Base-by-base conservation (phyloP, 2,329 filamentous ascomycete genomes). In the Dactylellina parvicollis region DNA sequence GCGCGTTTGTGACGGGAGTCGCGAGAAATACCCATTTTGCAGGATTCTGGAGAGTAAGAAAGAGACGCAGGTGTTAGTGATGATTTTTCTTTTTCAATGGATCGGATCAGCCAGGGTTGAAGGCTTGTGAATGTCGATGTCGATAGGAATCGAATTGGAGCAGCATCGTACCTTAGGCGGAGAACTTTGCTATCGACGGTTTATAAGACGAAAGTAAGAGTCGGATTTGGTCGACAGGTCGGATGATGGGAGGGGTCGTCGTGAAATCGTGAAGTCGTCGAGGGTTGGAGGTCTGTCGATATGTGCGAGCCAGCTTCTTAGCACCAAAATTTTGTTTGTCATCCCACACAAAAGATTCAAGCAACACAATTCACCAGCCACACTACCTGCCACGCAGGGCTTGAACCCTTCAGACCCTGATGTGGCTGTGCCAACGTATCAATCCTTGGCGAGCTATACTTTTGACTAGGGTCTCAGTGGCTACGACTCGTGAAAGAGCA, bases 1-100 rank as follows among this genome's bases (percentile, higher is more conserved):
- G 92, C 93, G 87, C 95, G 93, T 91, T 99, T 99, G 90, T 99
- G 95, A 87, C 95, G 92, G 84, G 92, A 96, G 87, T 98, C 94
- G 87, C 95, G 92, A 86, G 94, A 97, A 87, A 99, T 98, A 99
- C 95, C 91, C 91, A 94, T 94, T 16, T 65, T 73, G 54, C 22
- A 86, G 89, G 85, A 86, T 86, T 86, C 86, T 86, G 89, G 83
- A 78, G 80, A 78, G 65, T 74, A 67, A 64, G 73, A 69, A 78
- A 73, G 71, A 75, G 30, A 71, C n/a, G n/a, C 52, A 76, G 74
- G 78, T 78, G 79, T 78, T 76, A 70, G 65, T 72, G 18, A 26
- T 26, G 16, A 34, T 22, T 24, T 42, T 40, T 24, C n/a, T 32
- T 52, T 47, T 7, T 47, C 18, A 28, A 28, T 56, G 8, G 8